Percentiles rank a stretch among this genome's conserved stretches.
These are phyloP conservation scores for Bidens hawaiensis DNA, from an alignment of 140 eudicot species.

Conservation along the genomic window DNA sequence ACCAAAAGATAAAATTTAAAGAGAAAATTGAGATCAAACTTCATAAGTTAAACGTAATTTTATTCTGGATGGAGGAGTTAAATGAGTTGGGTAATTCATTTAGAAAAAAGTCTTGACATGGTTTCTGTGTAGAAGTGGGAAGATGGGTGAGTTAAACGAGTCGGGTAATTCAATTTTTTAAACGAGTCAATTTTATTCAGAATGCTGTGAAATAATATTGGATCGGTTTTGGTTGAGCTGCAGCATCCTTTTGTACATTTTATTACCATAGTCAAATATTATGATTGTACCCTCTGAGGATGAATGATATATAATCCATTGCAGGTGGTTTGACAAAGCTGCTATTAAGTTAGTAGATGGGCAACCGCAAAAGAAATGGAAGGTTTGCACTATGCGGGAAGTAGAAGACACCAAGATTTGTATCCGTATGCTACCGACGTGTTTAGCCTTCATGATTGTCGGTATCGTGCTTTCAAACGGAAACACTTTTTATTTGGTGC, in stretches of 20 bases:
- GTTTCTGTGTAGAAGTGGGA: neutral
- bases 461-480: slow-evolving; percentile 57
- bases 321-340: slow-evolving; percentile 72
- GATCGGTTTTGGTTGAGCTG: neutral
- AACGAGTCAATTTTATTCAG: neutral
- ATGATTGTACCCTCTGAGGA: neutral
- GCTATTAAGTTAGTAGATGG: slow-evolving; percentile 37
- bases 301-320: too few species aligned
- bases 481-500: slow-evolving; percentile 61
- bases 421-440: slow-evolving; percentile 56
- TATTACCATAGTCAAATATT: neutral
- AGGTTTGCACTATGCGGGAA: slow-evolving; percentile 54
- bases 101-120: neutral
- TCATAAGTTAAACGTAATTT: neutral
- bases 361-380: slow-evolving; percentile 38
- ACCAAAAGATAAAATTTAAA: too few species aligned
- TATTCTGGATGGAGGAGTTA: too few species aligned
- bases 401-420: slow-evolving; percentile 64
- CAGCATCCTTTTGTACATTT: neutral
- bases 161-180: neutral
- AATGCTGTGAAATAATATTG: neutral
- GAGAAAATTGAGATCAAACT: too few species aligned
- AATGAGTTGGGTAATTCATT: too few species aligned
- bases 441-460: slow-evolving; percentile 50
- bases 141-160: neutral